Conservation (phyloP, 1,284 basidiomycete species). For the Porogramme epimiltina region DNA sequence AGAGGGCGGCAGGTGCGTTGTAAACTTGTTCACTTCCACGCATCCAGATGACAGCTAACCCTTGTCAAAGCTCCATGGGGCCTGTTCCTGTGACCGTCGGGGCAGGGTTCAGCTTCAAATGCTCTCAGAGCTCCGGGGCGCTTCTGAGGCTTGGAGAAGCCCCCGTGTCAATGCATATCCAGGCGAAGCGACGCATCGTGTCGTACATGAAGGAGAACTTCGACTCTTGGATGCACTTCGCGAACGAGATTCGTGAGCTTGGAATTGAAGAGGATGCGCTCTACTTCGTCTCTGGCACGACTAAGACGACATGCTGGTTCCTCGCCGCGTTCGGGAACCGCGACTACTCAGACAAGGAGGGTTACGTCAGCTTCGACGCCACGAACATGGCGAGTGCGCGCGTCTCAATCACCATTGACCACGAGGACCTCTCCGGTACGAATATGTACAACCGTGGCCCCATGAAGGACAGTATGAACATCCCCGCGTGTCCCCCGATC, state of each 20-base stretch:
- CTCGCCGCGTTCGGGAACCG: constrained; percentile 13
- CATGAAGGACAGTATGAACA: no score
- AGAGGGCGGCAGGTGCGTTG: no score
- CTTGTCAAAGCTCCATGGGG: no score
- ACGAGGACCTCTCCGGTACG: neutral
- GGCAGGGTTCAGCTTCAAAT: no score
- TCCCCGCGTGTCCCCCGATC: neutral
- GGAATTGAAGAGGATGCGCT: constrained; percentile 13
- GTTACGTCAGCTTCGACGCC: neutral
- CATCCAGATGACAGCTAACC: no score
- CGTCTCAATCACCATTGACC: constrained; percentile 2
- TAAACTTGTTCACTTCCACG: no score
- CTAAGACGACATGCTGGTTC: constrained; percentile 18
- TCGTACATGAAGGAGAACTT: constrained; percentile 16
- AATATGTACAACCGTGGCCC: neutral
- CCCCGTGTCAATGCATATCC: no score
- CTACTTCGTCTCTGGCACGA: constrained; percentile 17
- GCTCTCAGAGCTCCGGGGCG: no score
- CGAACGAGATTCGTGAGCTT: constrained; percentile 3
- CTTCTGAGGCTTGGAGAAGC: no score
- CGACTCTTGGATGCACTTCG: constrained; percentile 24
- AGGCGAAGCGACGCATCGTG: no score
- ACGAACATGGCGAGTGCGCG: neutral
- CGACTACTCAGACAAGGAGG: neutral
- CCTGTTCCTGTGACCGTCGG: no score